Conservation (phyloP, 495 filamentous ascomycete genomes). For the Chlorociboria aeruginascens region DNA sequence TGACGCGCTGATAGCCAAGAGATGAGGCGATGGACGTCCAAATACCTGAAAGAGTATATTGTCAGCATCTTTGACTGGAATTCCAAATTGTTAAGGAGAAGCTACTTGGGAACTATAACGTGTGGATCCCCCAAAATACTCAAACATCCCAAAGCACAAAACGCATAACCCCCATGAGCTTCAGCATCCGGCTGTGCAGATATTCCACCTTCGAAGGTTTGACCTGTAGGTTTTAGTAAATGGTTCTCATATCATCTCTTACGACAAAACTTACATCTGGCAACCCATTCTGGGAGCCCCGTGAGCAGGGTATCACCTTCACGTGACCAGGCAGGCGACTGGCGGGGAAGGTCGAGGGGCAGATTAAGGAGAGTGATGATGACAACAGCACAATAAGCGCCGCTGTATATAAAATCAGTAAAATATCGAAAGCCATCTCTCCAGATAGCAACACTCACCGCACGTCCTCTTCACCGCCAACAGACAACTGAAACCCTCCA, state of each 20-base stretch:
- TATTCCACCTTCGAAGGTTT: constrained; percentile 91
- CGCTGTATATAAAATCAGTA: constrained; percentile 35
- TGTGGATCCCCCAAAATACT: constrained; percentile 70
- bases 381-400: constrained; percentile 79
- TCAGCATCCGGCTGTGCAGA: constrained; percentile 70
- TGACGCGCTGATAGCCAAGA: constrained; percentile 85
- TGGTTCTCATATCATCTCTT: constrained; percentile 7
- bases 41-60: constrained; percentile 40
- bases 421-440: constrained; percentile 7
- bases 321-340: constrained; percentile 35
- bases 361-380: constrained; percentile 73
- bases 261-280: constrained; percentile 50
- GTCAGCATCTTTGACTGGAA: constrained; percentile 2
- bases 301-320: constrained; percentile 46
- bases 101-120: constrained; percentile 53
- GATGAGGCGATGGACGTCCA: constrained; percentile 65
- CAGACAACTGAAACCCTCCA: constrained; percentile 71
- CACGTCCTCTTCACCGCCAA: constrained; percentile 84
- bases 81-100: constrained; percentile 2
- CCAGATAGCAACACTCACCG: constrained; percentile 37
- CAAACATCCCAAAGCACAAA: constrained; percentile 82
- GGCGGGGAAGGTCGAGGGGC: constrained; percentile 63
- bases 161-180: constrained; percentile 94
- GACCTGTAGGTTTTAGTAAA: constrained; percentile 39
- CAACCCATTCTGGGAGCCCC: constrained; percentile 66